Evolutionary conservation across 225 moss, liverwort and hornwort genomes (phyloP), one percentile per base, ranked within the genome.

Genomic region (Bryum argenteum): DNA sequence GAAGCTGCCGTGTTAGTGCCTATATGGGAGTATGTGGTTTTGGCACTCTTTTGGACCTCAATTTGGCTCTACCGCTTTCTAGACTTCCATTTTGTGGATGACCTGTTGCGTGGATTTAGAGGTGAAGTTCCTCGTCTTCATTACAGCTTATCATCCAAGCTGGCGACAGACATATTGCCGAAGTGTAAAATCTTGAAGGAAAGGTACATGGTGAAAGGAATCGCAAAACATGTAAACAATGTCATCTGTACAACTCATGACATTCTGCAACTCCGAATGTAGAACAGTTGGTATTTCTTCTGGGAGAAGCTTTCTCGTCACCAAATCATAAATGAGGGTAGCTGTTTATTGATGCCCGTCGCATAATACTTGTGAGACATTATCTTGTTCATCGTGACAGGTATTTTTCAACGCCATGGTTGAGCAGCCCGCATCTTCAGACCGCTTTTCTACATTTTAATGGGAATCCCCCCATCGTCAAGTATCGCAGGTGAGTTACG

Each of bases 381-480:
- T 50, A 20, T 61, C 44, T 71, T 47, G 56, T 62, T 63, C 2
- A 28, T 39, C 75, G 77, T 67, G 71, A 44, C 54, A 95, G 95
- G 73, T 95, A 61, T 65, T 69, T 81, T 61, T 77, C 86, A 74
- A 92, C 95, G 48, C 89, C 89, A 47, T 95, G 95, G 95, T 84
- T 95, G 73, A 84, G 86, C 78, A 92, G 95, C 77, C 95, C 95
- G 23, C 95, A 95, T 73, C 76, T 95, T 53, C 92, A 91, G 79
- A 92, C 88, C 53, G 57, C 81, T 43, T 95, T 91, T 76, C 88
- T 95, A 54, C 91, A 91, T 71, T 88, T 91, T 69, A 77, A 83
- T 47, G 95, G 92, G 58, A 79, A 77, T 71, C 84, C 91, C 21
- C 95, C 95, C 3, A 58, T 61, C 17, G 84, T 95, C 68, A 75